Conservation (phyloP, 169 alveolate species). For the Plasmodium knowlesi region DNA sequence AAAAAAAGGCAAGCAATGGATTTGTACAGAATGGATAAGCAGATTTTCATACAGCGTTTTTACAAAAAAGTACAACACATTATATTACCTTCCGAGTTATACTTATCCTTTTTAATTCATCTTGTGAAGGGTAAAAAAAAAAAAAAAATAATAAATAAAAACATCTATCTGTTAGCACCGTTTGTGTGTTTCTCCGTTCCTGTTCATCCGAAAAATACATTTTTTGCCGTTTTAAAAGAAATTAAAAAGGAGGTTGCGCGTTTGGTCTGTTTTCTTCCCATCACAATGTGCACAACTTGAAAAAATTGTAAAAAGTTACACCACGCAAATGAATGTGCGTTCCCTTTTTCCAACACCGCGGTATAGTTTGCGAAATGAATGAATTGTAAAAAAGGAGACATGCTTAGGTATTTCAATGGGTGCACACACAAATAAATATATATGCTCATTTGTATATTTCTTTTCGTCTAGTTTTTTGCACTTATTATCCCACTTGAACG, state of each 20-base stretch:
- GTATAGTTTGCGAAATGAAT: not conserved
- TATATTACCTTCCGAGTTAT: not conserved
- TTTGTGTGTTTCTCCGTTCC: not conserved
- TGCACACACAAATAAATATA: not conserved
- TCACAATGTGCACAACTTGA: not conserved
- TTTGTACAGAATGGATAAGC: not conserved
- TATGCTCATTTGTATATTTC: not conserved
- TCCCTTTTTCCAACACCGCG: not conserved
- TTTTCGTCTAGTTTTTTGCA: not conserved
- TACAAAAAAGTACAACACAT: not conserved
- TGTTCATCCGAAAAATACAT: not conserved
- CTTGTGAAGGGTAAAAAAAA: not conserved
- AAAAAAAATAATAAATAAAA: conserved; percentile 1
- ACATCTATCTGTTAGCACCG: not conserved
- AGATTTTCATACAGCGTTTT: not conserved
- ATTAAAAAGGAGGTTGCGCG: not conserved
- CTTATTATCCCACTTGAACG: not conserved
- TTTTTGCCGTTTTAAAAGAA: not conserved
- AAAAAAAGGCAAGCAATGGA: not conserved
- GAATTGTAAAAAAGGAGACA: not conserved
- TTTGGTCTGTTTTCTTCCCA: not conserved
- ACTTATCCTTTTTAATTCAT: not conserved
- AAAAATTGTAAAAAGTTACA: not conserved
- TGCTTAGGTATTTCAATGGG: not conserved
- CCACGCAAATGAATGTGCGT: not conserved